Percentiles rank a stretch among this genome's conserved stretches.
Conservation (phyloP, 1,284 basidiomycete species). For the Wallemia hederae region DNA sequence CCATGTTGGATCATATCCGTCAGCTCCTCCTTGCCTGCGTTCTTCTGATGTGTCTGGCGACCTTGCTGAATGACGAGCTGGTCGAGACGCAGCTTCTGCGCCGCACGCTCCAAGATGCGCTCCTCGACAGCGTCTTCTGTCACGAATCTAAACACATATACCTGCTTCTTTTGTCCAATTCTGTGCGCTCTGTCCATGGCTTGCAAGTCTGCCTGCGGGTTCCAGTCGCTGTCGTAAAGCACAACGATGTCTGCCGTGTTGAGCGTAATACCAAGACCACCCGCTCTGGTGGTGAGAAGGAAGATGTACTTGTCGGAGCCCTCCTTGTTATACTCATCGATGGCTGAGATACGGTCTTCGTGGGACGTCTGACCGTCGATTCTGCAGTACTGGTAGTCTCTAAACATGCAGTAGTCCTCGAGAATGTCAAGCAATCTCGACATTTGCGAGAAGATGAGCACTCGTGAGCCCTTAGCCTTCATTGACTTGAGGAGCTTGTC, state of each 20-base stretch:
- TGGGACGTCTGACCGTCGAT: constrained; percentile 89
- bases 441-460: constrained; percentile 97
- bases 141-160: constrained; percentile 92
- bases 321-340: constrained; percentile 93
- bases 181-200: constrained; percentile 98
- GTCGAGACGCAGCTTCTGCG: constrained; percentile 82
- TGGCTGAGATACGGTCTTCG: constrained; percentile 79
- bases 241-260: constrained; percentile 87
- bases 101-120: constrained; percentile 81
- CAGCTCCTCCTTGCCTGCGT: constrained; percentile 70
- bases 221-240: constrained; percentile 97
- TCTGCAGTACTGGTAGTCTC: constrained; percentile 75
- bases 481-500: constrained; percentile 70
- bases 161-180: constrained; percentile 95
- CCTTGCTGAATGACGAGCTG: constrained; percentile 97
- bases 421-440: constrained; percentile 80
- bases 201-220: constrained; percentile 93
- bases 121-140: constrained; percentile 92
- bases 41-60: constrained; percentile 23
- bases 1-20: constrained; percentile 97
- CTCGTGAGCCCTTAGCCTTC: constrained; percentile 76
- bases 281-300: constrained; percentile 88
- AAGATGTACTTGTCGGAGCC: constrained; percentile 91
- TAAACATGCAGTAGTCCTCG: constrained; percentile 90
- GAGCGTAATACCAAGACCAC: constrained; percentile 89